Base-by-base conservation (phyloP, 768 basidiomycete genomes). In the Suillus sp. region DNA sequence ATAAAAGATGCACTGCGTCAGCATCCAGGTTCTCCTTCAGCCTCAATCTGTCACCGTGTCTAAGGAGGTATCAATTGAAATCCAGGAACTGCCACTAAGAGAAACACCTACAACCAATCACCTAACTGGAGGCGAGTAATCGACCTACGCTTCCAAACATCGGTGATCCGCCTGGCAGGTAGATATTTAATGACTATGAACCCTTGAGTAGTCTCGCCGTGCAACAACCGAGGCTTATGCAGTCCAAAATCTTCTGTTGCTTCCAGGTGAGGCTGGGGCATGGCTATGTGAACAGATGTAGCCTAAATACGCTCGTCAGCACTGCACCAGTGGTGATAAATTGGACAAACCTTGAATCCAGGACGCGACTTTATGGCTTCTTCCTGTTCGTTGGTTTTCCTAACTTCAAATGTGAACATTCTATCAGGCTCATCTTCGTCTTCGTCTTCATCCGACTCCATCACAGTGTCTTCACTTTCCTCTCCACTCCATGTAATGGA, bases 331-430 rank as follows among this genome's bases (percentile, higher is more conserved):
- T 53, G 55, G 18, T 18, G 3, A 37, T n/a, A 9, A 22, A 35
- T 54, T 22, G 34, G 6, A n/a, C 73, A 14, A 67, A 85, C 86
- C 66, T 70, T 74, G 67, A 86, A 85, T 0, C 85, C 84, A 4
- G 74, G 71, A 16, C 77, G 76, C 9, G 73, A 67, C 1, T 71
- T 69, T 2, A 84, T 83, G 6, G 77, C 75, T 66, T 86, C 86
- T 61, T 84, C 84, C 65, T 86, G 82, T 54, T 86, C 83, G n/a
- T 79, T 79, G 5, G 81, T 84, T 69, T 86, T 84, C 0, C 77
- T 71, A 1, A 87, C 86, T 54, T 83, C 80, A 62, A 84, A 87
- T 1, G 78, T 79, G 67, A 82, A 84, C 61, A 87, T 70, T 10
- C 85, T 76, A 42, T 84, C 84, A 3, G 71, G 74, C 14, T 78